phyloP scores from a whole-genome alignment of 139 green algal genomes.

The Coccomyxa sp. region DNA sequence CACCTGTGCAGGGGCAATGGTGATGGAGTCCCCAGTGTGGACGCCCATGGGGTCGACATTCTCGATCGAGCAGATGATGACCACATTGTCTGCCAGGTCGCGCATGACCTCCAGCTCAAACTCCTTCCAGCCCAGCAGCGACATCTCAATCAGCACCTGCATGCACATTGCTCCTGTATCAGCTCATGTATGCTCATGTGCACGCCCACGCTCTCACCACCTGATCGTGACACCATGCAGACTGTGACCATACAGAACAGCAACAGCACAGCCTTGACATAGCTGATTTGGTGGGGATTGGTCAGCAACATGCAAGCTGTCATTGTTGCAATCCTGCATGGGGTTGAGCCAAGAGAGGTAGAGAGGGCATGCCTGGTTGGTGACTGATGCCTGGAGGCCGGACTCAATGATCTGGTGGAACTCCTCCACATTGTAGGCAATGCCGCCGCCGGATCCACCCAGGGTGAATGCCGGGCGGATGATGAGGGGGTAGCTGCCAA shows the following conservation, averaged over 20 bases:
- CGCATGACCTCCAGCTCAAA: conserved; percentile 96
- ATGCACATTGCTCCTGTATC: background rate
- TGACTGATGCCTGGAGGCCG: conserved; percentile 89
- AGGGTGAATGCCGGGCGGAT: conserved; percentile 98
- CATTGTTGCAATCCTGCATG: background rate
- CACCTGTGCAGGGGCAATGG: conserved; percentile 50
- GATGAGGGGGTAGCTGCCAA: conserved; percentile 92
- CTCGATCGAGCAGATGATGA: conserved; percentile 99
- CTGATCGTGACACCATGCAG: background rate
- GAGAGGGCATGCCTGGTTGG: conserved; percentile 56
- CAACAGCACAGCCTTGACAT: background rate
- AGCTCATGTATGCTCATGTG: background rate
- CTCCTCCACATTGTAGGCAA: conserved; percentile 99
- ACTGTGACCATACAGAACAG: background rate
- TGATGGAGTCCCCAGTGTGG: conserved; percentile 87
- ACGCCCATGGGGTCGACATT: conserved; percentile 99
- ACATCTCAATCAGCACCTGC: conserved; percentile 89
- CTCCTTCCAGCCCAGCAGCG: conserved; percentile 98
- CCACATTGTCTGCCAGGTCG: conserved; percentile 96
- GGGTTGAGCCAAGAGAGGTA: background rate
- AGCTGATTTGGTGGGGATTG: too few species aligned
- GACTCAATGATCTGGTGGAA: conserved; percentile 80
- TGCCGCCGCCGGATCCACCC: conserved; percentile 94
- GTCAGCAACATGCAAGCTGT: too few species aligned
- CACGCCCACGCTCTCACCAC: too few species aligned